A percentile compares a stretch with the other conserved stretches of the same genome.
Conservation (phyloP, 345 rosid genomes). For the Raphanus raphanistrum region DNA sequence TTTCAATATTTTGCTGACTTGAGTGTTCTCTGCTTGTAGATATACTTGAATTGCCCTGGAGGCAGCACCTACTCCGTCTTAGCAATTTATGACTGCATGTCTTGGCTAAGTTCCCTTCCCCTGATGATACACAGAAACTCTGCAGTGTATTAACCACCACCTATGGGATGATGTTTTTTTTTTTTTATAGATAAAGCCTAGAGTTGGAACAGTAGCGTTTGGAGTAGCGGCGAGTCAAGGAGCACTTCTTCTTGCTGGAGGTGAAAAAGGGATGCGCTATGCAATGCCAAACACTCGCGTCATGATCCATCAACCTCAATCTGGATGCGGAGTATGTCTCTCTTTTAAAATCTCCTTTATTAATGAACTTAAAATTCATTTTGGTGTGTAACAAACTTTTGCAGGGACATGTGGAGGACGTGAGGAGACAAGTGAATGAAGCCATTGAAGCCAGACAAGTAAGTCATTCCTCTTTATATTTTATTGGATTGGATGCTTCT, state of each 20-base stretch:
- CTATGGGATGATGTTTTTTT: neutral
- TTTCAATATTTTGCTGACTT: neutral
- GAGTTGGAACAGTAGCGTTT: constrained; percentile 90
- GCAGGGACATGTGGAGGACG: constrained; percentile 86
- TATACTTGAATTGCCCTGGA: constrained; percentile 91
- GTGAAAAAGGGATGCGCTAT: constrained; percentile 96
- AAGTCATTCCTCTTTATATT: constrained; percentile 31
- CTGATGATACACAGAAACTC: neutral
- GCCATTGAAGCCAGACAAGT: constrained; percentile 81
- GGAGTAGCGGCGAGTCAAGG: constrained; percentile 98
- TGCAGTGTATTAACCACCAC: no score
- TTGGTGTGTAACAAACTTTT: neutral
- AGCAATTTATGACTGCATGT: constrained; percentile 96
- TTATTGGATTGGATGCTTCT: neutral
- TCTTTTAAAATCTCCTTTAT: neutral
- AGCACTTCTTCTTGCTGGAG: constrained; percentile 90
- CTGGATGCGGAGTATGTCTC: constrained; percentile 80
- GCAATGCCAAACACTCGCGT: constrained; percentile 95
- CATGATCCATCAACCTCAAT: constrained; percentile 90
- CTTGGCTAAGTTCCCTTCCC: constrained; percentile 56
- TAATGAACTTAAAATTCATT: no score
- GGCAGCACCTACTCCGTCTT: constrained; percentile 87
- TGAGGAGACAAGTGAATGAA: constrained; percentile 86
- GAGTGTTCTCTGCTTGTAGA: constrained; percentile 42
- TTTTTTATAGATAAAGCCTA: constrained; percentile 70